A percentile compares a stretch with the other conserved stretches of the same genome.
These are phyloP conservation scores for Serendipita vermifera DNA, from an alignment of 768 basidiomycete species.

Conservation along the genomic window DNA sequence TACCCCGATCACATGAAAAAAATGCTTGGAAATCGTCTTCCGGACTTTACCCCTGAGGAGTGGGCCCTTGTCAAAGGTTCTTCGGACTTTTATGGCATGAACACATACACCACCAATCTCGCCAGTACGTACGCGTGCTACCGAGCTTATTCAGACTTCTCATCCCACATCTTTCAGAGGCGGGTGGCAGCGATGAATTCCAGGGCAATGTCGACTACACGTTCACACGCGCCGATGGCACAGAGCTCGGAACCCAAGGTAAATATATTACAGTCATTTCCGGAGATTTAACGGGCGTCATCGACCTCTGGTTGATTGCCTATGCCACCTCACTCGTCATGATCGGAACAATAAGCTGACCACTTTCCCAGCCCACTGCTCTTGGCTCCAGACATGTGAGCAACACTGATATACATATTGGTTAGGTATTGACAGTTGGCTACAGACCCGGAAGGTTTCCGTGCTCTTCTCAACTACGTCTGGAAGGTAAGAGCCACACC, in stretches of 20 bases:
- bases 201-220: conserved; percentile 48
- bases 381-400: conserved; percentile 56
- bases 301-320: neutral
- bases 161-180: conserved; percentile 26
- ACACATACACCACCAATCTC: conserved; percentile 57
- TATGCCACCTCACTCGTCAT: neutral
- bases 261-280: conserved; percentile 13
- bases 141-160: conserved; percentile 15
- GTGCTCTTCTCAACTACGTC: conserved; percentile 51
- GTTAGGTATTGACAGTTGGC: neutral
- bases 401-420: neutral
- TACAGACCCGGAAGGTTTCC: conserved; percentile 55
- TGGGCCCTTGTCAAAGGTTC: conserved; percentile 45
- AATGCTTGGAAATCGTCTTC: conserved; percentile 45
- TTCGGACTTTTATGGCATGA: conserved; percentile 62
- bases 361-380: conserved; percentile 36
- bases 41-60: conserved; percentile 45
- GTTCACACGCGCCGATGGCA: conserved; percentile 49
- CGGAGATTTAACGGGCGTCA: neutral
- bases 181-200: conserved; percentile 50
- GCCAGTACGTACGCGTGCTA: conserved; percentile 28
- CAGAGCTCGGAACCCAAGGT: conserved; percentile 52
- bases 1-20: conserved; percentile 47
- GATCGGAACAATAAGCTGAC: neutral
- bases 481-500: conserved; percentile 39